Conservation (phyloP, 2,329 filamentous ascomycete genomes). For the Rachicladosporium sp. region DNA sequence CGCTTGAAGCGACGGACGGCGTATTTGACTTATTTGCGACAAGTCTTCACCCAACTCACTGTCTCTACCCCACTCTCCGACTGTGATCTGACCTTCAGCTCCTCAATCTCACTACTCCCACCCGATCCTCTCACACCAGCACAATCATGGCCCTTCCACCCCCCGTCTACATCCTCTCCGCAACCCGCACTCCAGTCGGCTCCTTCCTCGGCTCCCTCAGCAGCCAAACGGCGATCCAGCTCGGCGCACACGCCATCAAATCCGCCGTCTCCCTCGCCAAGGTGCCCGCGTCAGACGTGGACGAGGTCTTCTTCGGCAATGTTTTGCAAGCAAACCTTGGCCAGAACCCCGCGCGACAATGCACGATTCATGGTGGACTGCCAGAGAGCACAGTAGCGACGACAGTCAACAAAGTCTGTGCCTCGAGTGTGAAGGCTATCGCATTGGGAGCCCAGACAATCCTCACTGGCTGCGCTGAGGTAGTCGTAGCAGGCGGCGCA, state of each 20-base stretch:
- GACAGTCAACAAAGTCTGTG: constrained; percentile 98
- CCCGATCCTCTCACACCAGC: too few species aligned
- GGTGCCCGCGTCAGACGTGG: constrained; percentile 76
- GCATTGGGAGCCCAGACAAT: constrained; percentile 94
- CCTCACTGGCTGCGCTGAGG: constrained; percentile 84
- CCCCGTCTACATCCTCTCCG: constrained; percentile 91
- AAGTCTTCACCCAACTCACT: too few species aligned
- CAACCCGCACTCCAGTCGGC: constrained; percentile 64
- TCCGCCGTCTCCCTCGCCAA: constrained; percentile 74
- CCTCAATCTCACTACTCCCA: too few species aligned
- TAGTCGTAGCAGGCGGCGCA: constrained; percentile 85
- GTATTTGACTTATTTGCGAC: too few species aligned
- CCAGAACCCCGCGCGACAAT: constrained; percentile 92
- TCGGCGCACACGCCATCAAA: constrained; percentile 77
- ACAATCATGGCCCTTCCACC: constrained; percentile 61
- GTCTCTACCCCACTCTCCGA: too few species aligned
- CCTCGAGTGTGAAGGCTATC: constrained; percentile 85
- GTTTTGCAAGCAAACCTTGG: constrained; percentile 91
- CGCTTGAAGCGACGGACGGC: too few species aligned
- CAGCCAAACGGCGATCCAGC: constrained; percentile 70
- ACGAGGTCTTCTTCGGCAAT: constrained; percentile 98
- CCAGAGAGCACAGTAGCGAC: constrained; percentile 69
- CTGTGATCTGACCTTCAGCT: too few species aligned
- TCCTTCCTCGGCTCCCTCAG: constrained; percentile 90
- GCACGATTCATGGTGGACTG: constrained; percentile 79